Base-by-base conservation (phyloP, 108 stramenopile species). In the Nitzschia inconspicua region DNA sequence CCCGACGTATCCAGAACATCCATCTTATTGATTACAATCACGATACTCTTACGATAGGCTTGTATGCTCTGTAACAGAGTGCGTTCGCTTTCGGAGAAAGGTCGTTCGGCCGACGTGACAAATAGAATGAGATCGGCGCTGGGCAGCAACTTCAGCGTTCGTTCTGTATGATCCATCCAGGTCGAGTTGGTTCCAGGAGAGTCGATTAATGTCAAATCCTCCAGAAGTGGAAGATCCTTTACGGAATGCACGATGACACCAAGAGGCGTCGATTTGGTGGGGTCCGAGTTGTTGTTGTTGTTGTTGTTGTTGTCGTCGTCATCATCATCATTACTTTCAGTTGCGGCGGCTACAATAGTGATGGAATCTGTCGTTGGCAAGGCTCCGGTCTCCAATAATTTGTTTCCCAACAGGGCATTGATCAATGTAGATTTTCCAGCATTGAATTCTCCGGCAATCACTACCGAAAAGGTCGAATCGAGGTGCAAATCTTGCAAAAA, bases 391-490 rank as follows among this genome's bases (percentile, higher is more conserved):
- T 88, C 89, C 14, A 91, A 40, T 14, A 88, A 36, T 57, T 86
- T 81, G 22, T 76, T 70, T 10, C 89, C 89, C 43, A 95, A 51
- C 5, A 97, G 42, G 0, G 89, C 91, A 70, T 84, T 84, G 34
- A 97, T 83, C 14, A 97, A 57, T 18, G 90, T 81, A 1, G 82
- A 83, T 65, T 97, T 97, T 22, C 96, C 96, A 18, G 83, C 64
- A 62, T 93, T 95, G 51, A 95, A 88, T 60, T 88, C 86, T 34
- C 89, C 89, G 16, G 89, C 89, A 67, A 88, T 64, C 0, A 88
- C 83, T 6, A 88, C 79, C 10, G 85, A 82, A 64, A 91, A 91
- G 16, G 79, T 71, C 14, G 76, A 43, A 50, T 79, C 58, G 13
- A 66, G 28, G 4, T 65, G 40, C 44, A 76, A 55, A 29, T 60